Evolutionary conservation across 2,329 filamentous ascomycete genomes (phyloP), one percentile per base, ranked within the genome.

Genomic region (Alternaria hordeiaustralica): DNA sequence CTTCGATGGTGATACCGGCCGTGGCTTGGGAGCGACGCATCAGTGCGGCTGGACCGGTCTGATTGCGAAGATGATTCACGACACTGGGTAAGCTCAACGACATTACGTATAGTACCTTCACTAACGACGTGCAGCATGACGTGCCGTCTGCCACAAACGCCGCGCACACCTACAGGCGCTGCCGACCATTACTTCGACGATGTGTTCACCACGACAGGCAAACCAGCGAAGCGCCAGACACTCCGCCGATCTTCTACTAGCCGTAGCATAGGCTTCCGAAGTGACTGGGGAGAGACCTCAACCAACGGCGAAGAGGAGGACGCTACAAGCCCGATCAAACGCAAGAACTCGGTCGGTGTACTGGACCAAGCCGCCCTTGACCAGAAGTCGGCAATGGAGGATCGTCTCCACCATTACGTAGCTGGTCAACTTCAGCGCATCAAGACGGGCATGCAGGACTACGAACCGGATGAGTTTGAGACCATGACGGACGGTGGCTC

Each of bases 121-220:
- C 85, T 89, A 81, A 88, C 78, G 46, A 45, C n/a, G n/a, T 49
- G 28, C 41, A 74, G 72, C 55, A 74, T 74, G 72, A 74, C 71
- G 25, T 74, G 72, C 45, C 67, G 72, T 55, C 67, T 74, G 10
- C 94, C 95, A 2, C 93, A 97, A 75, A 98, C 96, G 1, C 96
- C 96, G 13, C 92, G 94, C 54, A 96, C 94, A 4, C 94, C 95
- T 2, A 89, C 90, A 3, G 88, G 89, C 1, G 93, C 90, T 44
- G 95, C 96, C 81, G 87, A 91, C 8, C 94, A 97, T 79, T 98
- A 98, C 84, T 98, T 98, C 77, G 95, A 98, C 74, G 95, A 98
- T 75, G 88, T 94, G 63, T 91, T 97, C 86, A 87, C 90, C 41
- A 82, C 84, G 67, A 63, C 71, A 26, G 78, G 79, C 63, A 76